These are phyloP conservation scores for Pseudocercospora fuligena DNA, from an alignment of 2,329 filamentous ascomycete species.

Conservation along the genomic window DNA sequence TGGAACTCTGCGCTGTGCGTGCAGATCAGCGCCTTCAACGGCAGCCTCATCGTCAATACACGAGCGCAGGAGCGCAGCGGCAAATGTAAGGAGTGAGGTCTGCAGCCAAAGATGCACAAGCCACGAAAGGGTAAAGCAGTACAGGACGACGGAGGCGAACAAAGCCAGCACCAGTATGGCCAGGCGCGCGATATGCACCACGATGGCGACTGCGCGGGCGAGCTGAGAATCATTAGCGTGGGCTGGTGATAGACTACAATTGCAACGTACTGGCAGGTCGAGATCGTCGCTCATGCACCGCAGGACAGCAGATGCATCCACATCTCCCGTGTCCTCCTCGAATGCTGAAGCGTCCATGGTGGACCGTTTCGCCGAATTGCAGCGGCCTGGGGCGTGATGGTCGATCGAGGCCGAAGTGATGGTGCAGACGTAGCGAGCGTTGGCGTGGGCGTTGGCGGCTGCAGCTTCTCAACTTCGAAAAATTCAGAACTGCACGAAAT, in stretches of 20 bases:
- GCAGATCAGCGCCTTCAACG: not conserved
- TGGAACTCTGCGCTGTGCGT: not conserved
- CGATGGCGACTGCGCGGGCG: constrained; percentile 17
- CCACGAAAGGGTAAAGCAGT: constrained; percentile 25
- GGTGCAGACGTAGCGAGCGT: not conserved
- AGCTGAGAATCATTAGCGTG: constrained; percentile 18
- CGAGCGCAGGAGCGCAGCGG: constrained; percentile 15
- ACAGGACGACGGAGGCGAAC: constrained; percentile 14
- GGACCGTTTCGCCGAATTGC: not conserved
- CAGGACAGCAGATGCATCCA: not conserved
- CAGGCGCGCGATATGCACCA: constrained; percentile 16
- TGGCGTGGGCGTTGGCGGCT: not conserved
- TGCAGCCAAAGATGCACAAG: constrained; percentile 25
- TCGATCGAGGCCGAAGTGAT: constrained; percentile 2
- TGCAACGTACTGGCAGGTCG: constrained; percentile 12
- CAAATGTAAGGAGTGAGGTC: constrained; percentile 16
- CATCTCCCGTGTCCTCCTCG: constrained; percentile 10
- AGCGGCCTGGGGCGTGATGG: not conserved
- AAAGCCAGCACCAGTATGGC: constrained; percentile 23
- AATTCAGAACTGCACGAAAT: not conserved
- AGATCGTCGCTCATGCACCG: constrained; percentile 13
- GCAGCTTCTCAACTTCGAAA: constrained; percentile 4
- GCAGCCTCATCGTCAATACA: constrained; percentile 10
- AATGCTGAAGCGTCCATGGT: constrained; percentile 22
- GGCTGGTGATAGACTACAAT: too few species aligned